These are phyloP conservation scores for Myxozyma sirexii DNA, from an alignment of 805 yeast species.

Conservation along the genomic window DNA sequence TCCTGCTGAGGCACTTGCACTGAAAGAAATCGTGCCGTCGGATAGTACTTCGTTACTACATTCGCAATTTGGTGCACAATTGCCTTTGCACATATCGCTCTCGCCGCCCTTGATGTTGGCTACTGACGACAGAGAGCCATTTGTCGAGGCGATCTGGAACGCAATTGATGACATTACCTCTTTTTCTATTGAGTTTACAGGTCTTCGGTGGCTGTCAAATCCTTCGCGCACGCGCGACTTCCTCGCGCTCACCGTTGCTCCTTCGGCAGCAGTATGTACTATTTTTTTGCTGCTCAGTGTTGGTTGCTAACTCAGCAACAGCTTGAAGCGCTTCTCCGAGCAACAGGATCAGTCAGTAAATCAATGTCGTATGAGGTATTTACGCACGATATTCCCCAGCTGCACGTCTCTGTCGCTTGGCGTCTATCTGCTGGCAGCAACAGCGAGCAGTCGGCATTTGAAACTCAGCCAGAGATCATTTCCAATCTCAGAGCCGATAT, in stretches of 20 bases:
- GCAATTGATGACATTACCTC: neutral
- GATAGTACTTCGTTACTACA: slow-evolving; percentile 19
- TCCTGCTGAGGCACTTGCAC: neutral
- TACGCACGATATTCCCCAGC: neutral
- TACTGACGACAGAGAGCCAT: slow-evolving; percentile 11
- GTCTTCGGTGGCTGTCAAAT: slow-evolving; percentile 24
- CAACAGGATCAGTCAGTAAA: slow-evolving; percentile 6
- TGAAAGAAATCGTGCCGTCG: slow-evolving; percentile 13
- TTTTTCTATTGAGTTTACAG: slow-evolving; percentile 7
- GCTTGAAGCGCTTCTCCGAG: slow-evolving; percentile 2
- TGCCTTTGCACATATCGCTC: slow-evolving; percentile 29
- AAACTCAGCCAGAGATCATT: neutral
- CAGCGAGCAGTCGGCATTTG: neutral
- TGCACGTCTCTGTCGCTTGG: slow-evolving; percentile 32
- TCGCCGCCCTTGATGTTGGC: slow-evolving; percentile 27
- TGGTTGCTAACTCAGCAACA: neutral
- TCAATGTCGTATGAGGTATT: slow-evolving; percentile 8
- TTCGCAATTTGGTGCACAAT: slow-evolving; percentile 23
- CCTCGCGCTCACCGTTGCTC: neutral
- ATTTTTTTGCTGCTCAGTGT: neutral
- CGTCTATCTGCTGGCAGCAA: neutral
- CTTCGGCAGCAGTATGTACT: neutral
- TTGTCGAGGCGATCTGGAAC: neutral
- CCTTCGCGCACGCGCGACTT: slow-evolving; percentile 21
- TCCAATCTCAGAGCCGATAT: neutral